Conservation (phyloP, 2,329 filamentous ascomycete species). For the Remersonia thermophila region DNA sequence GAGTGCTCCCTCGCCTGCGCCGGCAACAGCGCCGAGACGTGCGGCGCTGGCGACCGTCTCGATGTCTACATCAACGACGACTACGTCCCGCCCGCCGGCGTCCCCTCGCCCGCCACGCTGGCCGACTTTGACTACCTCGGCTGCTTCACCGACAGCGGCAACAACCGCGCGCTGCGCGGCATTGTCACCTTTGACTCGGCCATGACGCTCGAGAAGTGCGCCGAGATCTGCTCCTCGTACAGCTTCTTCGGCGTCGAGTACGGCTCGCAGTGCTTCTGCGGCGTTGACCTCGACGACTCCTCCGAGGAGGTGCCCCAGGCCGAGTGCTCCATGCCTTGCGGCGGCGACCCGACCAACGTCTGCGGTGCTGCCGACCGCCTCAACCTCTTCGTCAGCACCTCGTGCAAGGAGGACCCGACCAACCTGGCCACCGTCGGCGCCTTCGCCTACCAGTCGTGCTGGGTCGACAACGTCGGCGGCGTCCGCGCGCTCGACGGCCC, state of each 20-base stretch:
- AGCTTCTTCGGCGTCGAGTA: conserved; percentile 28
- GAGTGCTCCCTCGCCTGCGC: conserved; percentile 18
- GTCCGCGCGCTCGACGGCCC: conserved; percentile 6
- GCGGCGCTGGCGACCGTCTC: conserved; percentile 17
- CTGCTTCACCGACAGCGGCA: conserved; percentile 13
- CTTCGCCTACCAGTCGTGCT: conserved; percentile 10
- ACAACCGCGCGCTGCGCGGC: conserved; percentile 7
- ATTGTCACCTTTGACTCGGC: conserved; percentile 12
- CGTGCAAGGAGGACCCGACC: conserved; percentile 1
- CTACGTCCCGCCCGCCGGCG: conserved; percentile 8
- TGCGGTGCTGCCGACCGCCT: conserved; percentile 18
- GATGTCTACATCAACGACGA: conserved; percentile 16
- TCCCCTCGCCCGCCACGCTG: conserved; percentile 11
- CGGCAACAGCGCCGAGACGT: conserved; percentile 16
- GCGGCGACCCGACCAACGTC: conserved; percentile 12
- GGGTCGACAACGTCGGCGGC: conserved; percentile 6
- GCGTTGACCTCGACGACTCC: conserved; percentile 8
- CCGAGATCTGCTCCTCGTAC: conserved; percentile 21
- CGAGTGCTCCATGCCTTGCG: conserved; percentile 16
- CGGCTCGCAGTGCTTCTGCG: conserved; percentile 25
- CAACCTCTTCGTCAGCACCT: conserved; percentile 10
- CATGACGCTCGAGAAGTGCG: conserved; percentile 29
- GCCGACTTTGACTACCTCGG: conserved; percentile 11
- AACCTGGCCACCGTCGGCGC: conserved; percentile 3
- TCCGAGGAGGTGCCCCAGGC: conserved; percentile 10